These are phyloP conservation scores for Coemansia sp. DNA, from an alignment of 192 early-diverging fungal genomes.

Conservation along the genomic window DNA sequence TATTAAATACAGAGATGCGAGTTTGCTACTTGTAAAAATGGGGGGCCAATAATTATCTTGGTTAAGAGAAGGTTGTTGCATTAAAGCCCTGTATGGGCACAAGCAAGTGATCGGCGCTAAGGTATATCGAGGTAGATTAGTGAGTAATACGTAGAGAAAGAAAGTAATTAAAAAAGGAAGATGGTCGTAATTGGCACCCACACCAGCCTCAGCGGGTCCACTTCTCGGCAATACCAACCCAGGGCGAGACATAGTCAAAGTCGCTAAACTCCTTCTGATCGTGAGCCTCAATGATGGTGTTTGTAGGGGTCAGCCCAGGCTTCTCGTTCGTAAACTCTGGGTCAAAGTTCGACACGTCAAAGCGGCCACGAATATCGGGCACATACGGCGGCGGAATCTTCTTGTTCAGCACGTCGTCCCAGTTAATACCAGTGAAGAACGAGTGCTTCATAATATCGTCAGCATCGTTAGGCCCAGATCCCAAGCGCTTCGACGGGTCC, in stretches of 20 bases:
- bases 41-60: background rate
- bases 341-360: conserved; percentile 98
- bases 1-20: conserved; percentile 1
- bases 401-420: conserved; percentile 93
- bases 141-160: background rate
- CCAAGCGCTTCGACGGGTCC: conserved; percentile 84
- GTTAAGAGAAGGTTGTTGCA: background rate
- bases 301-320: conserved; percentile 89
- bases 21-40: background rate
- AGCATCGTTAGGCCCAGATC: conserved; percentile 76
- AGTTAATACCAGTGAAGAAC: conserved; percentile 93
- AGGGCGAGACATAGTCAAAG: conserved; percentile 92
- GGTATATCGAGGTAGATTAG: background rate
- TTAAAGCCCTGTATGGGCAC: background rate
- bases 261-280: conserved; percentile 94
- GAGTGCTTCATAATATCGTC: conserved; percentile 93
- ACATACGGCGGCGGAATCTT: conserved; percentile 86
- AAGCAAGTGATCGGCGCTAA: background rate
- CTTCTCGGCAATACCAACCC: conserved; percentile 62
- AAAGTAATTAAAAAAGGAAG: background rate
- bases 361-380: conserved; percentile 72
- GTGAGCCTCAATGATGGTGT: conserved; percentile 70
- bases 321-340: conserved; percentile 95
- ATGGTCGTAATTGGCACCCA: background rate
- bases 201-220: conserved; percentile 38